Evolutionary conservation across 1,284 basidiomycete genomes (phyloP).

Genomic region (Sporisorium reilianum): DNA sequence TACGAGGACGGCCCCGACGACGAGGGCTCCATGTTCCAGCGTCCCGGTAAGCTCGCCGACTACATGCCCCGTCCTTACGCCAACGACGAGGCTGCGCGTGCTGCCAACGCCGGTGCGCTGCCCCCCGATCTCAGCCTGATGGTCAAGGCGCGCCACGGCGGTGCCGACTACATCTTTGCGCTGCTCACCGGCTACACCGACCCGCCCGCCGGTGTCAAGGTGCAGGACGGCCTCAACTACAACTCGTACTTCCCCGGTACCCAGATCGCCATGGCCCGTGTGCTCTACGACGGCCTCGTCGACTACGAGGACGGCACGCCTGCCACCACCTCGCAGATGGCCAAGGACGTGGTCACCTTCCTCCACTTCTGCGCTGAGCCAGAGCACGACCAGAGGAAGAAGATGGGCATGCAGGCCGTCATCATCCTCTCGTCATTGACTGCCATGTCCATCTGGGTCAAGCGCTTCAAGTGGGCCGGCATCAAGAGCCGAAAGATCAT

Average conservation of each 20-base stretch:
- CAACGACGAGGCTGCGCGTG: conserved; percentile 97
- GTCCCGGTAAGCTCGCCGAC: conserved; percentile 96
- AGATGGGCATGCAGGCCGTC: conserved; percentile 79
- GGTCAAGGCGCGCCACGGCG: conserved; percentile 97
- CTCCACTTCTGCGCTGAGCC: conserved; percentile 81
- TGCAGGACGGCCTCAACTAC: conserved; percentile 76
- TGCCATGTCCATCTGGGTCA: conserved; percentile 59
- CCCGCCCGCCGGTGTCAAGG: conserved; percentile 93
- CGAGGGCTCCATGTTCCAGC: conserved; percentile 96
- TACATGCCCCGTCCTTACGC: conserved; percentile 96
- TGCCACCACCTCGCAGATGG: conserved; percentile 98
- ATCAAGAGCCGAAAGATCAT: conserved; percentile 63
- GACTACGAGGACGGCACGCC: conserved; percentile 79
- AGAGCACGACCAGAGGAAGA: conserved; percentile 97
- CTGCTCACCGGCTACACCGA: conserved; percentile 97
- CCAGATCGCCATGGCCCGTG: conserved; percentile 97
- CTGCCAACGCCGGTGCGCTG: conserved; percentile 91
- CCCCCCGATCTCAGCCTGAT: conserved; percentile 98
- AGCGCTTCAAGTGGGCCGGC: conserved; percentile 66
- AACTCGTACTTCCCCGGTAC: conserved; percentile 70
- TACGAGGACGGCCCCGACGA: conserved; percentile 96
- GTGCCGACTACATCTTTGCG: conserved; percentile 95
- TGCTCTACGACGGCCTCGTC: conserved; percentile 83
- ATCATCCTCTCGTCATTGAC: conserved; percentile 60
- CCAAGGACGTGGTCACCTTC: conserved; percentile 97